Conservation (phyloP, 2,329 filamentous ascomycete genomes). For the Paecilomyces fulvus region DNA sequence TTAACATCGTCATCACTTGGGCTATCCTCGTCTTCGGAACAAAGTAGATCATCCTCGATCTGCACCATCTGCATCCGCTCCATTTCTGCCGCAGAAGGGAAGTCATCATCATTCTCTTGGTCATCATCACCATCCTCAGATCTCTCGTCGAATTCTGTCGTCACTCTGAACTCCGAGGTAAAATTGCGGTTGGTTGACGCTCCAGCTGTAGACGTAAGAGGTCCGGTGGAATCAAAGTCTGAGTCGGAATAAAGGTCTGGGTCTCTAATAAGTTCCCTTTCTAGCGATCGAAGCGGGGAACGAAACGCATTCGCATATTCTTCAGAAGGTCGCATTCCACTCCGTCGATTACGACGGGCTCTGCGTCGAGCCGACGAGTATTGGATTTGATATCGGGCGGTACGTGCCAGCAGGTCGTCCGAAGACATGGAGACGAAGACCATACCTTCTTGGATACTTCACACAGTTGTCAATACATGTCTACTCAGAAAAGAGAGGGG, state of each 20-base stretch:
- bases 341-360: slow-evolving; percentile 18
- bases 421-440: slow-evolving; percentile 83
- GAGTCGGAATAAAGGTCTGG: slow-evolving; percentile 16
- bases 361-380: slow-evolving; percentile 39
- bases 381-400: slow-evolving; percentile 66
- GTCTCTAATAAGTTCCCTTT: slow-evolving; percentile 17
- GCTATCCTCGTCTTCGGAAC: slow-evolving; percentile 24
- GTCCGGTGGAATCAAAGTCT: slow-evolving; percentile 13
- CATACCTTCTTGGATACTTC: slow-evolving; percentile 80
- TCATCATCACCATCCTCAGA: slow-evolving; percentile 30
- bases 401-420: slow-evolving; percentile 65
- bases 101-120: slow-evolving; percentile 15
- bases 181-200: slow-evolving; percentile 8
- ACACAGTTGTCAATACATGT: background rate
- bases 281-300: slow-evolving; percentile 26
- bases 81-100: slow-evolving; percentile 15
- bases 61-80: slow-evolving; percentile 15
- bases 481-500: background rate
- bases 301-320: slow-evolving; percentile 32
- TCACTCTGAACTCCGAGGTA: slow-evolving; percentile 28
- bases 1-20: slow-evolving; percentile 20
- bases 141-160: slow-evolving; percentile 29
- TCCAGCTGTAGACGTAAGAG: slow-evolving; percentile 3
- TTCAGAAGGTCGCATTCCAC: slow-evolving; percentile 26
- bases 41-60: slow-evolving; percentile 23